These are phyloP conservation scores for Crucibulum laeve DNA, from an alignment of 768 basidiomycete species.

Conservation along the genomic window DNA sequence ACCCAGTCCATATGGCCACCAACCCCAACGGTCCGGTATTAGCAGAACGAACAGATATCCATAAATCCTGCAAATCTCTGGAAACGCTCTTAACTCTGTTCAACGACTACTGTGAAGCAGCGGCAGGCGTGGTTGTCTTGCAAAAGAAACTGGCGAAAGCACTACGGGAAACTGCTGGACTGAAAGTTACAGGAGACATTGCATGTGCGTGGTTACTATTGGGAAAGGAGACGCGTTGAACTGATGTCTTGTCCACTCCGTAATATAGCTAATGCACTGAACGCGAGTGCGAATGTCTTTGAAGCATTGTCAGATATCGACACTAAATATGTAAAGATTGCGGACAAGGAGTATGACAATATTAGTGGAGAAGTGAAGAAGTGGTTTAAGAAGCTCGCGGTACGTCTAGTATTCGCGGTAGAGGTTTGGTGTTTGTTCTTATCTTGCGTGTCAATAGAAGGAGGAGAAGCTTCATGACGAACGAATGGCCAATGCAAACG, in stretches of 20 bases:
- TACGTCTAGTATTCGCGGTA: constrained; percentile 28
- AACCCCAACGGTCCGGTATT: too few species aligned
- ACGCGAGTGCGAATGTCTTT: constrained; percentile 59
- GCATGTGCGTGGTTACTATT: constrained; percentile 44
- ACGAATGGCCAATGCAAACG: constrained; percentile 58
- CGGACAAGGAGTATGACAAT: constrained; percentile 66
- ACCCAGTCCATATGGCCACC: constrained; percentile 23
- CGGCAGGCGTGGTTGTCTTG: constrained; percentile 50
- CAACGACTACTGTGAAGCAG: constrained; percentile 74
- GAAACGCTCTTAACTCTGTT: constrained; percentile 63
- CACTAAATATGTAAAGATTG: constrained; percentile 67
- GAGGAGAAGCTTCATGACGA: constrained; percentile 80
- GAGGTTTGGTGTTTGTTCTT: neutral
- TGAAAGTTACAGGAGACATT: constrained; percentile 58
- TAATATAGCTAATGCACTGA: constrained; percentile 49
- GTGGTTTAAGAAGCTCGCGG: constrained; percentile 82
- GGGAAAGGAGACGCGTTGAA: neutral
- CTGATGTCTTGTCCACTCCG: neutral
- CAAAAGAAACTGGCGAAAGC: constrained; percentile 78
- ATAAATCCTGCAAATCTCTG: constrained; percentile 77
- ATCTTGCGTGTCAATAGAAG: constrained; percentile 44
- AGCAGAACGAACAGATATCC: constrained; percentile 69
- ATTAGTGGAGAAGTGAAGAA: constrained; percentile 72
- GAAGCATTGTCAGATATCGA: constrained; percentile 70
- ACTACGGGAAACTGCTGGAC: constrained; percentile 56